Conservation (phyloP, 495 filamentous ascomycete species). For the Pseudevernia furfuracea region DNA sequence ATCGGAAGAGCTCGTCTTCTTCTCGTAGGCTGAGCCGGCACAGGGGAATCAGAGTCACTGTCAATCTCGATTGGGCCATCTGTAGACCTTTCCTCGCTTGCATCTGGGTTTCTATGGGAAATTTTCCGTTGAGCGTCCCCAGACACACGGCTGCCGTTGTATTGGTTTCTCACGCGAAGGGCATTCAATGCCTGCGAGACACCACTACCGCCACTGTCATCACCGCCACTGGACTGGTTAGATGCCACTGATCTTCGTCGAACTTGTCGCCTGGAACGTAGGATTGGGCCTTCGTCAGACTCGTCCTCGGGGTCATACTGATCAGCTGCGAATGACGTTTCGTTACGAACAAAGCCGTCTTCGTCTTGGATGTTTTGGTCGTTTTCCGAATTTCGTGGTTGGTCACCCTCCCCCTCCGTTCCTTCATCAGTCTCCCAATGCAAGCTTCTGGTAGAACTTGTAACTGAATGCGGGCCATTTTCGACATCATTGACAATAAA, state of each 20-base stretch:
- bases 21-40: constrained; percentile 7
- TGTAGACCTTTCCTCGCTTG: background rate
- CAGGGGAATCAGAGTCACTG: constrained; percentile 23
- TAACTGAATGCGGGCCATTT: constrained; percentile 6
- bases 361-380: constrained; percentile 12
- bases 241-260: constrained; percentile 1
- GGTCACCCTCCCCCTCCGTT: constrained; percentile 5
- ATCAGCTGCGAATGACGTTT: background rate
- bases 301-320: constrained; percentile 13
- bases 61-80: constrained; percentile 15
- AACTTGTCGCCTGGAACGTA: constrained; percentile 19
- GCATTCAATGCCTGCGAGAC: constrained; percentile 8
- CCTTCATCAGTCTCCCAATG: constrained; percentile 16
- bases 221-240: constrained; percentile 1
- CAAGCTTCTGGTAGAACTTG: constrained; percentile 12
- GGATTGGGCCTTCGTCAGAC: constrained; percentile 33
- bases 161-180: background rate
- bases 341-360: constrained; percentile 7
- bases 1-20: constrained; percentile 15
- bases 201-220: background rate
- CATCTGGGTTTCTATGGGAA: background rate
- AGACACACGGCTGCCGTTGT: background rate
- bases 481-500: constrained; percentile 38
- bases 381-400: constrained; percentile 7
- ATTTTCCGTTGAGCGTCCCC: background rate